Conservation (phyloP, 2,329 filamentous ascomycete genomes). For the Aspergillus ochraceus region DNA sequence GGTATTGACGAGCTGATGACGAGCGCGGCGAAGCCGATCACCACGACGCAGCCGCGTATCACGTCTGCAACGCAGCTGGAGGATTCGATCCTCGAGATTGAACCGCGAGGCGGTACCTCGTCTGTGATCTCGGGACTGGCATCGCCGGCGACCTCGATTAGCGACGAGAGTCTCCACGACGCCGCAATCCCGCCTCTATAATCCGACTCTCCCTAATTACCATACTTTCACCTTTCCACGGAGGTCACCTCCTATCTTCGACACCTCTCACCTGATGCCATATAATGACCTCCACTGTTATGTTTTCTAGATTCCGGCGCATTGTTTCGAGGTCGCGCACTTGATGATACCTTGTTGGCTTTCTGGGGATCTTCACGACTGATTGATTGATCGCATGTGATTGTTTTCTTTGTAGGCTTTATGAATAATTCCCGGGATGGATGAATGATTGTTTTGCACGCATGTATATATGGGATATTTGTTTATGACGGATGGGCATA, state of each 20-base stretch:
- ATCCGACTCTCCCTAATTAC: background rate
- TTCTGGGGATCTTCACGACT: background rate
- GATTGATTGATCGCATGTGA: conserved; percentile 13
- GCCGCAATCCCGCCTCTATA: conserved; percentile 10
- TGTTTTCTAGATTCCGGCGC: conserved; percentile 8
- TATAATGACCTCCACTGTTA: conserved; percentile 10
- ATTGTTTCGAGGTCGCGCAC: conserved; percentile 3
- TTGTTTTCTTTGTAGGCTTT: conserved; percentile 4
- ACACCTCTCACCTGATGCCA: conserved; percentile 9
- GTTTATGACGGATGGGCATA: conserved; percentile 17
- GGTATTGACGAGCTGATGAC: conserved; percentile 52
- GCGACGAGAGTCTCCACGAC: conserved; percentile 33
- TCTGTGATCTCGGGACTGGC: conserved; percentile 40
- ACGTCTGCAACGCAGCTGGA: conserved; percentile 17
- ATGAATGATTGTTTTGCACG: conserved; percentile 12
- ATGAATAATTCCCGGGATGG: conserved; percentile 21
- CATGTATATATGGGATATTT: conserved; percentile 15
- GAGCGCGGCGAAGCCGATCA: conserved; percentile 26
- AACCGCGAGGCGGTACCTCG: conserved; percentile 27
- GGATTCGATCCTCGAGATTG: conserved; percentile 28
- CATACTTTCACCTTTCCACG: background rate
- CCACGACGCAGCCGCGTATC: conserved; percentile 16
- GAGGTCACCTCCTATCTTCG: background rate
- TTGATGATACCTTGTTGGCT: conserved; percentile 4
- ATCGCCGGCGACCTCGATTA: conserved; percentile 38